phyloP scores from a whole-genome alignment of 768 basidiomycete genomes.

The Chlorophyllum brunneum region DNA sequence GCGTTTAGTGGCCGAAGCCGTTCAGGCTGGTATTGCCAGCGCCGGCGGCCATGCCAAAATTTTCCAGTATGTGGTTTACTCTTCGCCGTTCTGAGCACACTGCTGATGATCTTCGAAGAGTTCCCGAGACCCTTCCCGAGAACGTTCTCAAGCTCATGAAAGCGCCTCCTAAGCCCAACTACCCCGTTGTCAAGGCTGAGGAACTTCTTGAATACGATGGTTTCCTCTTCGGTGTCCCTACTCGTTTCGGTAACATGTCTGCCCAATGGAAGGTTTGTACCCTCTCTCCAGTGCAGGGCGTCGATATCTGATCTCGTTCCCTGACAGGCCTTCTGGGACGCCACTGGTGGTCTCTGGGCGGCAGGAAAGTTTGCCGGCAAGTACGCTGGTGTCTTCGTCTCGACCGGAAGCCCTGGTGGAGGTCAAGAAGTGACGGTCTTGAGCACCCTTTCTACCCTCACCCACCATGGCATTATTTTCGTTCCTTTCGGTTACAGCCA shows the following conservation, averaged over 20 bases:
- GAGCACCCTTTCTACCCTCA: slow-evolving; percentile 49
- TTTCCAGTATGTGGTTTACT: slow-evolving; percentile 42
- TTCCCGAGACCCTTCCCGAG: slow-evolving; percentile 71
- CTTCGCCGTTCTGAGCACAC: not conserved
- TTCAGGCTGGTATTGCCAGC: slow-evolving; percentile 41
- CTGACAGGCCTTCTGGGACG: slow-evolving; percentile 69
- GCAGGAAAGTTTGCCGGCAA: slow-evolving; percentile 65
- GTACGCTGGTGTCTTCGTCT: slow-evolving; percentile 70
- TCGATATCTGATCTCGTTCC: not conserved
- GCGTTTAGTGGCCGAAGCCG: slow-evolving; percentile 53
- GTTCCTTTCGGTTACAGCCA: slow-evolving; percentile 71
- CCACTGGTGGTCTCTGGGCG: slow-evolving; percentile 65
- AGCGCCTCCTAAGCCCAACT: slow-evolving; percentile 53
- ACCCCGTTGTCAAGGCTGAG: slow-evolving; percentile 52
- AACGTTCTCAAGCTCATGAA: slow-evolving; percentile 60
- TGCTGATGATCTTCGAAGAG: slow-evolving; percentile 33
- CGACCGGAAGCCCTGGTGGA: slow-evolving; percentile 69
- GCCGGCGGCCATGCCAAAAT: slow-evolving; percentile 51
- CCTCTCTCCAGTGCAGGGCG: not conserved
- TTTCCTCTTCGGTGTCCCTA: slow-evolving; percentile 66
- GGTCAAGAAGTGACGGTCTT: slow-evolving; percentile 71
- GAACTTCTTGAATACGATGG: slow-evolving; percentile 56
- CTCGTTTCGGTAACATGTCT: slow-evolving; percentile 74
- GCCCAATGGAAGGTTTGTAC: slow-evolving; percentile 45
- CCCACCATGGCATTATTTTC: slow-evolving; percentile 70